Evolutionary conservation across 2,329 filamentous ascomycete species (phyloP).

Genomic region (Paraconiothyrium sp.): DNA sequence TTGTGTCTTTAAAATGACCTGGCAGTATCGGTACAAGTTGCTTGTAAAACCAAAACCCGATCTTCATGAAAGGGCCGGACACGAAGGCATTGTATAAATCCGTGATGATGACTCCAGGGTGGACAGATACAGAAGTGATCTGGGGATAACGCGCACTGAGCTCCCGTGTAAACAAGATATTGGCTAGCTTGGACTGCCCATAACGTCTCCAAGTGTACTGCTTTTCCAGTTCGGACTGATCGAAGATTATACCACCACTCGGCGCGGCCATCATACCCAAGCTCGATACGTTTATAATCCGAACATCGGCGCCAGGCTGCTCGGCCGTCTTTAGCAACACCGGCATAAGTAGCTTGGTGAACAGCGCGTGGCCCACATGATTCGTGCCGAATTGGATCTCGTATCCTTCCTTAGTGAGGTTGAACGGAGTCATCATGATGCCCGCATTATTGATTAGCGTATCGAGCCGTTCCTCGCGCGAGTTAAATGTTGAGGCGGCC

Average conservation of each 20-base stretch:
- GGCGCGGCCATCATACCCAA: conserved; percentile 34
- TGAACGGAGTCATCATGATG: conserved; percentile 51
- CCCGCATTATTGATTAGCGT: conserved; percentile 60
- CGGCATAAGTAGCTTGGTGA: conserved; percentile 58
- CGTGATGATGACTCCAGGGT: conserved; percentile 61
- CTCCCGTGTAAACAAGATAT: conserved; percentile 57
- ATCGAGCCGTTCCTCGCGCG: conserved; percentile 53
- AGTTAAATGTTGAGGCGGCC: conserved; percentile 49
- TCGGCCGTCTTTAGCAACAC: conserved; percentile 54
- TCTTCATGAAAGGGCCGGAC: conserved; percentile 35
- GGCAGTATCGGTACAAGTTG: conserved; percentile 36
- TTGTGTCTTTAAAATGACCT: conserved; percentile 38
- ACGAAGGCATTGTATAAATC: conserved; percentile 49
- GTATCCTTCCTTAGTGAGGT: conserved; percentile 57
- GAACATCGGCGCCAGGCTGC: conserved; percentile 52
- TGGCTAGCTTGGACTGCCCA: conserved; percentile 61
- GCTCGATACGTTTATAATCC: conserved; percentile 56
- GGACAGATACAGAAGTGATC: conserved; percentile 56
- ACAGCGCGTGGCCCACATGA: conserved; percentile 61
- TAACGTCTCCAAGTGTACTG: conserved; percentile 53
- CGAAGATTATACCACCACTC: conserved; percentile 47
- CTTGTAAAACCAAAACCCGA: conserved; percentile 37
- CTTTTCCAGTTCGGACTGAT: conserved; percentile 44
- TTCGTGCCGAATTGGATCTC: conserved; percentile 63
- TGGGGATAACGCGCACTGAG: conserved; percentile 56